phyloP scores from a whole-genome alignment of 2,329 filamentous ascomycete genomes.

The Trichoderma cornu-damae region DNA sequence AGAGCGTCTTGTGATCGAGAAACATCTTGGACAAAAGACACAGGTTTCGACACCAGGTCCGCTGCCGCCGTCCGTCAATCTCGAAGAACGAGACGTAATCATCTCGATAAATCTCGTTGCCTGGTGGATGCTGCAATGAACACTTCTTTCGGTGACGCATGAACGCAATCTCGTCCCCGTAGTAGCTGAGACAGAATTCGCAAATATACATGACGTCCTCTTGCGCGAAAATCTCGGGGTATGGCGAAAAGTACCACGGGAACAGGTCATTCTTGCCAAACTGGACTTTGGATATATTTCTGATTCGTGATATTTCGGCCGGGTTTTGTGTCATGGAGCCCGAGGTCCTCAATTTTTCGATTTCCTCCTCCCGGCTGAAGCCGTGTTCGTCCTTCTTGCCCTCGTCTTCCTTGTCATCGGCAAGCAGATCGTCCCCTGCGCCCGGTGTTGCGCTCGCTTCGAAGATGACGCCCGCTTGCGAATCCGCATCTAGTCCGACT shows the following conservation, averaged over 20 bases:
- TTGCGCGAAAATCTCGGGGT: slow-evolving; percentile 82
- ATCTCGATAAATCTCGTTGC: slow-evolving; percentile 97
- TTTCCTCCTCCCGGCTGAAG: slow-evolving; percentile 82
- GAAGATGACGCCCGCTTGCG: slow-evolving; percentile 40
- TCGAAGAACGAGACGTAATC: slow-evolving; percentile 94
- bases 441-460: slow-evolving; percentile 42
- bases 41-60: slow-evolving; percentile 94
- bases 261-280: slow-evolving; percentile 90
- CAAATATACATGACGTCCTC: slow-evolving; percentile 92
- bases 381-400: slow-evolving; percentile 46
- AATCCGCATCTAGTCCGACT: slow-evolving; percentile 40
- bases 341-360: slow-evolving; percentile 88
- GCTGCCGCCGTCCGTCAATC: slow-evolving; percentile 88
- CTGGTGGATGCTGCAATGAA: slow-evolving; percentile 83
- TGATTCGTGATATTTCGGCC: slow-evolving; percentile 89
- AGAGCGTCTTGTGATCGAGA: slow-evolving; percentile 94
- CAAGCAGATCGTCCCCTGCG: slow-evolving; percentile 48
- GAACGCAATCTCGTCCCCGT: slow-evolving; percentile 76
- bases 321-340: slow-evolving; percentile 99
- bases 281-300: slow-evolving; percentile 89
- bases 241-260: slow-evolving; percentile 98
- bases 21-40: slow-evolving; percentile 95
- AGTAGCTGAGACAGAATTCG: slow-evolving; percentile 94
- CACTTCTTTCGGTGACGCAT: slow-evolving; percentile 84
- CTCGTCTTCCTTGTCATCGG: slow-evolving; percentile 47